A percentile compares a stretch with the other conserved stretches of the same genome.
Evolutionary conservation across 2,329 filamentous ascomycete genomes (phyloP).

Genomic region (Fusarium concolor): DNA sequence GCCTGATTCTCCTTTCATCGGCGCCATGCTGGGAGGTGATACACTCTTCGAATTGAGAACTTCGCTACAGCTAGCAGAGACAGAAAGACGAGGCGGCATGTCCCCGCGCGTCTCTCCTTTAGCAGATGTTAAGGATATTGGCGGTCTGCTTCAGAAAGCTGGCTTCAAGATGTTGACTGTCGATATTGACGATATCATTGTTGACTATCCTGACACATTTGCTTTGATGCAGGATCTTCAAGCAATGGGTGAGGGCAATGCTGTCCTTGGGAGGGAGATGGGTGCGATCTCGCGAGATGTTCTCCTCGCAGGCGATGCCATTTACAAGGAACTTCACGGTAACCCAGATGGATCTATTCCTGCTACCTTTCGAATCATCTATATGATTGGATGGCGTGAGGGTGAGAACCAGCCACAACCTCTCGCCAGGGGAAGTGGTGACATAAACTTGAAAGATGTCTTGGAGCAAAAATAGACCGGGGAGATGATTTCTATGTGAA

Average conservation of each 20-base stretch:
- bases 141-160: constrained; percentile 84
- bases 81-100: constrained; percentile 90
- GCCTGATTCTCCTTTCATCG: constrained; percentile 91
- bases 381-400: constrained; percentile 99
- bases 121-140: constrained; percentile 91
- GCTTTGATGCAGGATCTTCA: constrained; percentile 94
- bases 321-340: constrained; percentile 89
- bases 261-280: constrained; percentile 85
- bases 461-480: constrained; percentile 59
- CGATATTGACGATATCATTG: constrained; percentile 95
- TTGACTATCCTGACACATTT: constrained; percentile 92
- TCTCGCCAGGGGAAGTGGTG: constrained; percentile 82
- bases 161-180: constrained; percentile 97
- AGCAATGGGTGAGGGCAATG: constrained; percentile 95
- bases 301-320: constrained; percentile 85
- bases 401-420: constrained; percentile 82
- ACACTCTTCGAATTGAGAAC: constrained; percentile 93
- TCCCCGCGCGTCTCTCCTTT: constrained; percentile 91
- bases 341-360: constrained; percentile 82
- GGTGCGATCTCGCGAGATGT: constrained; percentile 84
- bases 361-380: constrained; percentile 94
- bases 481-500: constrained; percentile 21
- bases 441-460: constrained; percentile 90
- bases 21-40: constrained; percentile 96
- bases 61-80: constrained; percentile 90